These are phyloP conservation scores for Pyropia yezoensis DNA, from an alignment of 23 red algal species.

Conservation along the genomic window DNA sequence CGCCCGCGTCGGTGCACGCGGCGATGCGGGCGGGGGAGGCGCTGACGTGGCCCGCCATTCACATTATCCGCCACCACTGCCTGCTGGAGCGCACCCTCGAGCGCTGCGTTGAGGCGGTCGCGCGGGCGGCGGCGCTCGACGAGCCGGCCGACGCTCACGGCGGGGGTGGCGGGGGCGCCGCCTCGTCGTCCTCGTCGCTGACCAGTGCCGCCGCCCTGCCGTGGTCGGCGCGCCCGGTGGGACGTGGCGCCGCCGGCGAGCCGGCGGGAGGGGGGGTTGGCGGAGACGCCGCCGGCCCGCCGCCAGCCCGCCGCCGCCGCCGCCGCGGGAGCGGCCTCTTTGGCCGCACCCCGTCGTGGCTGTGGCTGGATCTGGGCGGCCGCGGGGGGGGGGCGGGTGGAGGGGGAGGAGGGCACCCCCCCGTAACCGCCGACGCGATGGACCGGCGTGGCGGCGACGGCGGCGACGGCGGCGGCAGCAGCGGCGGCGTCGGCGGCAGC, in stretches of 20 bases:
- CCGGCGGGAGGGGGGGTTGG: neutral
- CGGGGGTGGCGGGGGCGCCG: neutral
- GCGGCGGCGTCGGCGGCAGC: too few species aligned
- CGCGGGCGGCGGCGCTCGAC: conserved; percentile 15
- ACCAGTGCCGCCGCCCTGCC: neutral
- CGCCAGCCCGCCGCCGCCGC: neutral
- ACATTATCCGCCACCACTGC: conserved; percentile 74
- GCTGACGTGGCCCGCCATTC: conserved; percentile 59
- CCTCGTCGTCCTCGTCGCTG: neutral
- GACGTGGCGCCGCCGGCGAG: neutral
- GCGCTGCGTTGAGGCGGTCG: conserved; percentile 55
- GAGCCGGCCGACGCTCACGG: neutral
- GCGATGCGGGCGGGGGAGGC: conserved; percentile 42
- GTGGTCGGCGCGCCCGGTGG: neutral
- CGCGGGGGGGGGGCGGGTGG: too few species aligned
- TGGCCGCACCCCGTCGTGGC: conserved; percentile 57
- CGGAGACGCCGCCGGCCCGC: conserved; percentile 2
- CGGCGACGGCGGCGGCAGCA: too few species aligned
- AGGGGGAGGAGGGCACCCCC: too few species aligned
- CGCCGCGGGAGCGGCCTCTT: conserved; percentile 17
- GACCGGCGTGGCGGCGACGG: too few species aligned
- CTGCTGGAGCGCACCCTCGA: conserved; percentile 85
- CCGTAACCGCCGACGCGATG: too few species aligned
- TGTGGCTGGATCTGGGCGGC: conserved; percentile 46
- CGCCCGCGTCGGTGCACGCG: conserved; percentile 15